Evolutionary conservation across 176 grass and related monocot genomes (phyloP).

Genomic region (Poa annua): DNA sequence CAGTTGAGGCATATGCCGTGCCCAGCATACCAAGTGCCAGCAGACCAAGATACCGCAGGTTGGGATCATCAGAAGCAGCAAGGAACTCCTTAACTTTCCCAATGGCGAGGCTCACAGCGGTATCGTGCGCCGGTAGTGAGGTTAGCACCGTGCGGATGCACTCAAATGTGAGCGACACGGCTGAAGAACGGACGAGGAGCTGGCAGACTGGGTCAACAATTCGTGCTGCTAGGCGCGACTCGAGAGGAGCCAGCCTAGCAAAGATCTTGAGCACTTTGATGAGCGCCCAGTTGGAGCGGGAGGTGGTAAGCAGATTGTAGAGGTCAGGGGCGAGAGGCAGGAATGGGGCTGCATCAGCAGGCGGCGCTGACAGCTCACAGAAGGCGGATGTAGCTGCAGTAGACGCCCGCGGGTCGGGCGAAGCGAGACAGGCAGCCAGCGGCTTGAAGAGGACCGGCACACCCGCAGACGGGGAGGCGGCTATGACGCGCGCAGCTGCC

Average conservation of each 20-base stretch:
- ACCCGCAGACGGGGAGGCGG: constrained; percentile 53
- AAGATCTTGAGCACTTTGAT: constrained; percentile 98
- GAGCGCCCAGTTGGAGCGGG: constrained; percentile 82
- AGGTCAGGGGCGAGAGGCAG: constrained; percentile 88
- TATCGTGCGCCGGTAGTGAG: constrained; percentile 54
- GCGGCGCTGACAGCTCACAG: constrained; percentile 78
- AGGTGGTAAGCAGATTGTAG: constrained; percentile 67
- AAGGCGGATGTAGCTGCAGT: constrained; percentile 73
- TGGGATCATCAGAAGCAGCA: constrained; percentile 68
- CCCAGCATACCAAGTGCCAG: constrained; percentile 70
- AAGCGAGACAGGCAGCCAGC: constrained; percentile 78
- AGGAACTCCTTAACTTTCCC: constrained; percentile 81
- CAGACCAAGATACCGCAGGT: constrained; percentile 89
- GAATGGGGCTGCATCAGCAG: constrained; percentile 67
- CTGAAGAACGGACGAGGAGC: constrained; percentile 58
- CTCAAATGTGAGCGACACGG: constrained; percentile 86
- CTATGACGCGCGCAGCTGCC: constrained; percentile 62
- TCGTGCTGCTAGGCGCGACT: constrained; percentile 64
- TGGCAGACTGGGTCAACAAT: constrained; percentile 83
- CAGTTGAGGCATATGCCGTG: constrained; percentile 46
- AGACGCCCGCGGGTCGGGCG: constrained; percentile 60
- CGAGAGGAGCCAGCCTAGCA: constrained; percentile 65
- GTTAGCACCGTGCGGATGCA: constrained; percentile 73
- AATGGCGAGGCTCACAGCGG: constrained; percentile 63
- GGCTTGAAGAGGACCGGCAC: constrained; percentile 87